Conservation (phyloP, 2,329 filamentous ascomycete species). For the Pseudogymnoascus sp. region DNA sequence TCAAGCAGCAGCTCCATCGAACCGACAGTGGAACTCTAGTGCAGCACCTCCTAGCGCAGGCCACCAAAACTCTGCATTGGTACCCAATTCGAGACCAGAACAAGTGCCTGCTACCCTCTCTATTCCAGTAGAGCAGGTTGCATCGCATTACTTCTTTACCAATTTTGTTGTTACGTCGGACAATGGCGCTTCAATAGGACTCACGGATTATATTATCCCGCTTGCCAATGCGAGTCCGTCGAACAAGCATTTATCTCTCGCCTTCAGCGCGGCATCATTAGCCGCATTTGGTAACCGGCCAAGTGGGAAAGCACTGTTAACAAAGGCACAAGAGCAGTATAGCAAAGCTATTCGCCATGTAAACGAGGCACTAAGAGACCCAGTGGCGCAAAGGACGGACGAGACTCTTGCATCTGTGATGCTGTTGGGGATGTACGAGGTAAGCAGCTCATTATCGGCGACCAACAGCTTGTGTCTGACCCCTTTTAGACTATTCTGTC, state of each 20-base stretch:
- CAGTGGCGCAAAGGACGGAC: constrained; percentile 43
- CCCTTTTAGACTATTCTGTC: constrained; percentile 38
- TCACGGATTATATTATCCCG: constrained; percentile 51
- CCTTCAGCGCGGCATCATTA: constrained; percentile 52
- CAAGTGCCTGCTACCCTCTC: constrained; percentile 32
- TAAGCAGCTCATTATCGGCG: constrained; percentile 19
- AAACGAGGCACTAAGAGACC: constrained; percentile 45
- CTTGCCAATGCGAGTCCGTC: constrained; percentile 40
- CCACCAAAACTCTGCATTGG: constrained; percentile 8
- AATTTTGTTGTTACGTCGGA: constrained; percentile 51
- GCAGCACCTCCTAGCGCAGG: neutral
- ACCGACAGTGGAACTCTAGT: neutral
- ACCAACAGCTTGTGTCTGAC: constrained; percentile 10
- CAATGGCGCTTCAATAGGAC: constrained; percentile 44
- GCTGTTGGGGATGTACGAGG: constrained; percentile 52
- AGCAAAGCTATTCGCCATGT: constrained; percentile 46
- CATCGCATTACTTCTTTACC: constrained; percentile 51
- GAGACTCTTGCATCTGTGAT: constrained; percentile 52
- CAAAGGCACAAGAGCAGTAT: constrained; percentile 43
- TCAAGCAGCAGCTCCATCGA: constrained; percentile 1
- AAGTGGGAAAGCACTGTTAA: constrained; percentile 29
- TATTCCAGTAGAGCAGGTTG: constrained; percentile 45
- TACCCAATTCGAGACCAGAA: constrained; percentile 12
- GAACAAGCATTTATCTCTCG: constrained; percentile 43
- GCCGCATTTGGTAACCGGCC: constrained; percentile 48